phyloP scores from a whole-genome alignment of 352 stramenopile genomes.

The Globisporangium viniferum region DNA sequence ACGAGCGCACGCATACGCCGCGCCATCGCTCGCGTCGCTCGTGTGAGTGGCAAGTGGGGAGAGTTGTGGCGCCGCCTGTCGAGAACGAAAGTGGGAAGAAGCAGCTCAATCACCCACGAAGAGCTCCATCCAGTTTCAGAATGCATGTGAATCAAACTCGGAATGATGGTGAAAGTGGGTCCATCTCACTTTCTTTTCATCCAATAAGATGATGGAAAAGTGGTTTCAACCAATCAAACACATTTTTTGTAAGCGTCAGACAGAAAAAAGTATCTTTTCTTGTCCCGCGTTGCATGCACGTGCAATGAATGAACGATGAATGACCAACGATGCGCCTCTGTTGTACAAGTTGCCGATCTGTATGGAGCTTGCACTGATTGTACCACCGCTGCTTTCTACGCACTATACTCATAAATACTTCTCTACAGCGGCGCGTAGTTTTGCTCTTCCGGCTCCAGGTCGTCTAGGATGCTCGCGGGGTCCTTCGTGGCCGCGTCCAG shows the following conservation, averaged over 20 bases:
- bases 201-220: background rate
- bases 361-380: background rate
- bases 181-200: slow-evolving; percentile 3
- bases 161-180: background rate
- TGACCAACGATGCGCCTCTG: background rate
- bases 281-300: background rate
- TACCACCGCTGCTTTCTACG: background rate
- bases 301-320: background rate
- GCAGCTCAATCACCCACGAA: background rate
- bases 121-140: background rate
- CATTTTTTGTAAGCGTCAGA: background rate
- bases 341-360: background rate
- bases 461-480: slow-evolving; percentile 26
- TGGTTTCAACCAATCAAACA: background rate
- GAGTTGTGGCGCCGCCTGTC: too few relatives aligned
- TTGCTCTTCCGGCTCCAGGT: slow-evolving; percentile 18
- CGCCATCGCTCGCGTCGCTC: background rate
- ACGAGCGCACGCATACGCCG: background rate
- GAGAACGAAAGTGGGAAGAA: background rate
- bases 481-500: slow-evolving; percentile 28
- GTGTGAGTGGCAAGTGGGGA: background rate
- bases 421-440: slow-evolving; percentile 11
- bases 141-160: background rate
- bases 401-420: background rate
- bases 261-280: background rate